These are phyloP conservation scores for Cadophora sp. DNA, from an alignment of 2,329 filamentous ascomycete genomes.

Conservation along the genomic window DNA sequence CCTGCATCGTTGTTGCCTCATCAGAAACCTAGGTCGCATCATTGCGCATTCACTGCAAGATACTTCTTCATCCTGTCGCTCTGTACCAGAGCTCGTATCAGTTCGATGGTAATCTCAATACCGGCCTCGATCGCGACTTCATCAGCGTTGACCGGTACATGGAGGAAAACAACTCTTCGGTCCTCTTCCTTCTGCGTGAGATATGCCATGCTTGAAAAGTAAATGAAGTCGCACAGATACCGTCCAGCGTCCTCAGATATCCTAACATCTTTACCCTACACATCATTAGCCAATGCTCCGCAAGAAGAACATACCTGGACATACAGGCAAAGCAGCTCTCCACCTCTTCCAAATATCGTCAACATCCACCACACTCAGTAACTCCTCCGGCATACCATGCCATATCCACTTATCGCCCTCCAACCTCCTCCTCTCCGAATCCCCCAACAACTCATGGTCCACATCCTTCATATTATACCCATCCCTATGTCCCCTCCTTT, in stretches of 20 bases:
- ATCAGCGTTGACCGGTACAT: conserved; percentile 69
- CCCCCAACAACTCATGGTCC: conserved; percentile 63
- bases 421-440: conserved; percentile 50
- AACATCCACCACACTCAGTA: conserved; percentile 63
- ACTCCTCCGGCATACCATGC: conserved; percentile 59
- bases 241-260: conserved; percentile 74
- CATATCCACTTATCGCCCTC: conserved; percentile 58
- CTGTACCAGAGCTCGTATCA: conserved; percentile 64
- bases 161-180: conserved; percentile 69
- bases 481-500: conserved; percentile 73
- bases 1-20: neutral
- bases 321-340: conserved; percentile 58
- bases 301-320: conserved; percentile 30
- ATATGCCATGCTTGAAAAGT: conserved; percentile 71
- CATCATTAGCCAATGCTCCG: conserved; percentile 1
- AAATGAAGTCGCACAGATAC: conserved; percentile 82
- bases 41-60: neutral
- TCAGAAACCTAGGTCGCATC: neutral
- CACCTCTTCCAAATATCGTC: conserved; percentile 63
- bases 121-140: conserved; percentile 56
- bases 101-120: conserved; percentile 57
- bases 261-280: conserved; percentile 54
- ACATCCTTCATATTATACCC: conserved; percentile 76
- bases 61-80: conserved; percentile 36
- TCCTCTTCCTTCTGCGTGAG: conserved; percentile 55